Percentiles rank a stretch among this genome's conserved stretches.
phyloP scores from a whole-genome alignment of 2,329 filamentous ascomycete species.

The Fusarium bulbicola region DNA sequence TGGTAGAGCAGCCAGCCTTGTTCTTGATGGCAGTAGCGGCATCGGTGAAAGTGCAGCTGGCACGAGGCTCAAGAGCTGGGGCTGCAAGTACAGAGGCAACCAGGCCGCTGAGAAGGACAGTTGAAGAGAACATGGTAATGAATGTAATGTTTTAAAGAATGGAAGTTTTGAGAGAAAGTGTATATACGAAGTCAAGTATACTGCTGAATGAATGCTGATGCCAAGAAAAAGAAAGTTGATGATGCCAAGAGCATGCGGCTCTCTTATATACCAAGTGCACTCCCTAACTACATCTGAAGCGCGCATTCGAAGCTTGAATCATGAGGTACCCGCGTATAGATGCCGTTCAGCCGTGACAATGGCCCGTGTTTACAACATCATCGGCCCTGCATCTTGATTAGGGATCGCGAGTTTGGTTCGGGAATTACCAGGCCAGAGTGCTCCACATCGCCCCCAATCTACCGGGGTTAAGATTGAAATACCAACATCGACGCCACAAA shows the following conservation, averaged over 20 bases:
- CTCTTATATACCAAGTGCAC: background rate
- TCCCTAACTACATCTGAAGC: background rate
- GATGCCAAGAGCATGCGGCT: background rate
- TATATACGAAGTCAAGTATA: background rate
- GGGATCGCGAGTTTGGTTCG: conserved; percentile 11
- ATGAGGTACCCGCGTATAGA: background rate
- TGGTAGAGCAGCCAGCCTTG: conserved; percentile 62
- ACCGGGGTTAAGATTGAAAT: conserved; percentile 11
- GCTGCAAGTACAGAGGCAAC: conserved; percentile 38
- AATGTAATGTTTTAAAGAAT: background rate
- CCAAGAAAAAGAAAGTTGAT: background rate
- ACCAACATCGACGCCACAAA: background rate
- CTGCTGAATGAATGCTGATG: background rate
- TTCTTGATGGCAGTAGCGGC: conserved; percentile 57
- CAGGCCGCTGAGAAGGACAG: conserved; percentile 43
- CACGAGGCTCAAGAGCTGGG: conserved; percentile 37
- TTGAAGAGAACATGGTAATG: conserved; percentile 25
- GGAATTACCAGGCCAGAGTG: background rate
- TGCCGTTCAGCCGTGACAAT: conserved; percentile 21
- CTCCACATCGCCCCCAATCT: conserved; percentile 12
- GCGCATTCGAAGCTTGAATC: background rate
- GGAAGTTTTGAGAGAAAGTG: background rate
- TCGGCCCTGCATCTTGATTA: background rate
- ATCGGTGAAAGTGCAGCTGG: conserved; percentile 63
- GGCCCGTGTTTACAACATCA: background rate